Conservation (phyloP, 2,329 filamentous ascomycete species). For the Ilyonectria robusta region DNA sequence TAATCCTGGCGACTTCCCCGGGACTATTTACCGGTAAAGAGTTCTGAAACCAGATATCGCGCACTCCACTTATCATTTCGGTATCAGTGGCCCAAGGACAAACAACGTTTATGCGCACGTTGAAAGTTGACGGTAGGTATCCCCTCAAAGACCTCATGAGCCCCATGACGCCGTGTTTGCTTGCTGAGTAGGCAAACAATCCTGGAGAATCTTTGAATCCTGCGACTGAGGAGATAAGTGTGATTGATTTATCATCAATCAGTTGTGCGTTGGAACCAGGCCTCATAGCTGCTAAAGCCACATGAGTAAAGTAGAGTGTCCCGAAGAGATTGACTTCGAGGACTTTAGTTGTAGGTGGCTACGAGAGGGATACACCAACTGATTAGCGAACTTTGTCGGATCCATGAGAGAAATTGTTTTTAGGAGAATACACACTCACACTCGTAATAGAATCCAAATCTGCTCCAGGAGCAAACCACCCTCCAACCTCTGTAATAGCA, state of each 20-base stretch:
- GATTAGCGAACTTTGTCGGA: too few species aligned
- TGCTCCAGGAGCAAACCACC: too few species aligned
- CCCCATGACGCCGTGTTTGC: conserved; percentile 3
- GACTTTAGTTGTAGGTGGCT: neutral
- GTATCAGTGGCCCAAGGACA: conserved; percentile 8
- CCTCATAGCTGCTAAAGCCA: neutral
- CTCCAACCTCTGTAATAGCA: too few species aligned
- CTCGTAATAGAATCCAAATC: too few species aligned
- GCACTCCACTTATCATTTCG: neutral
- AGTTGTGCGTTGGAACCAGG: too few species aligned
- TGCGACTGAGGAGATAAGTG: neutral
- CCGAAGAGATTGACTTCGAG: neutral
- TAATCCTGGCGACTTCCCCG: neutral
- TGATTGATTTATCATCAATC: neutral
- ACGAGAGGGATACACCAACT: too few species aligned
- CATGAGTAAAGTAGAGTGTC: neutral
- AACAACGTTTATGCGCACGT: neutral
- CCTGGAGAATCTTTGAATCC: conserved; percentile 1
- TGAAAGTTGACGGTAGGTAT: neutral
- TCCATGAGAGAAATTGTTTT: too few species aligned
- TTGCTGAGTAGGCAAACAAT: neutral
- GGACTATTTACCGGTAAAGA: neutral
- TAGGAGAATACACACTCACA: too few species aligned
- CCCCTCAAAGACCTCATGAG: neutral
- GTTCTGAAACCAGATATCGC: neutral